phyloP scores from a whole-genome alignment of 768 basidiomycete genomes.

The Auricularia sp. region DNA sequence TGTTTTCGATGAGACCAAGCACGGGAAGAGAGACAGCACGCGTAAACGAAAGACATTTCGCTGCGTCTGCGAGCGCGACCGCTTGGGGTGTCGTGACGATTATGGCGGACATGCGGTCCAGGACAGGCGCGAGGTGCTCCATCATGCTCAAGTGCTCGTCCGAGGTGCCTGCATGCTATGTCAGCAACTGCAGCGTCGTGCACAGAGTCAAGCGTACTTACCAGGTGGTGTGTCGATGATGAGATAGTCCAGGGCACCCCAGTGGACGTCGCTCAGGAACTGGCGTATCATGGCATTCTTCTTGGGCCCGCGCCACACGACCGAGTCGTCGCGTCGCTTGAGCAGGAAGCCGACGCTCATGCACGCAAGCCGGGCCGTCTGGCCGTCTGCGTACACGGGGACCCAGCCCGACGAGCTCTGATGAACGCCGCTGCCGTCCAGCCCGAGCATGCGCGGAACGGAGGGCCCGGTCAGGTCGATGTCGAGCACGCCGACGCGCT shows the following conservation, averaged over 20 bases:
- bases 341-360: constrained; percentile 97
- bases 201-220: constrained; percentile 28
- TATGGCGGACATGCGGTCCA: constrained; percentile 62
- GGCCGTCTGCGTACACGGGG: constrained; percentile 88
- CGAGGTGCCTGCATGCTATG: constrained; percentile 70
- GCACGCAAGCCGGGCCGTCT: constrained; percentile 64
- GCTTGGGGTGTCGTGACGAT: constrained; percentile 98
- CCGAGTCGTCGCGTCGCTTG: constrained; percentile 82
- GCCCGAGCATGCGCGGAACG: constrained; percentile 87
- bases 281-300: constrained; percentile 98
- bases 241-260: constrained; percentile 89
- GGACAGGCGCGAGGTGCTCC: constrained; percentile 83
- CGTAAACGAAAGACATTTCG: constrained; percentile 95
- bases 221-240: constrained; percentile 96
- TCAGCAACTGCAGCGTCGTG: neutral
- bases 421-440: constrained; percentile 79
- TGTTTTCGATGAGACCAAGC: constrained; percentile 91
- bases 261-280: constrained; percentile 88
- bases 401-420: constrained; percentile 97
- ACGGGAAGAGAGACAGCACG: constrained; percentile 78
- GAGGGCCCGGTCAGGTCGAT: constrained; percentile 92
- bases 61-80: constrained; percentile 86
- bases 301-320: constrained; percentile 98
- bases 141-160: constrained; percentile 95
- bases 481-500: constrained; percentile 82